Base-by-base conservation (phyloP, 1,284 basidiomycete genomes). In the Phenoliferia sp. region DNA sequence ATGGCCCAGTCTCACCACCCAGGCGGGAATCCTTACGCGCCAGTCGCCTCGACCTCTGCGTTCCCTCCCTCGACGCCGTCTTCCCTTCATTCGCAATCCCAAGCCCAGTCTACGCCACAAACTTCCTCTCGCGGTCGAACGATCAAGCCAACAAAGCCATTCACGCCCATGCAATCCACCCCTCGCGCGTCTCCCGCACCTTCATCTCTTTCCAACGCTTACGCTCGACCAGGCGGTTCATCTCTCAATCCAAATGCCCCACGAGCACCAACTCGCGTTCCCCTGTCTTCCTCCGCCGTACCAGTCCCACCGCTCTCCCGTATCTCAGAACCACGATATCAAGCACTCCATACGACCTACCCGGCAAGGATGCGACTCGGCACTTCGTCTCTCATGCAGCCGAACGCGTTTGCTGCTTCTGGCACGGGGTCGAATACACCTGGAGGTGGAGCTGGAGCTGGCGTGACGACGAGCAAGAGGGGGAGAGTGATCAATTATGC, bases 291-390 rank as follows among this genome's bases (percentile, higher is more conserved):
- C 33, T 52, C 19, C 2, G 39, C 57, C 7, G 52, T 44, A 2
- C 66, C 68, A 17, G 72, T 73, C 6, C 58, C 66, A 33, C 72
- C 72, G 39, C 19, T 73, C 31, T 67, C 72, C 3, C 61, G 64
- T 31, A 66, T 73, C 64, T 62, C 69, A 1, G 64, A 68, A 3
- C 35, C 57, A 17, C 63, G 64, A 6, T 66, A 68, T 35, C 95
- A 98, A 78, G 93, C 90, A 0, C 80, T 87, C 28, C 85, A 87
- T 70, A 89, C 91, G 1, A 90, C 92, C 1, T 98, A 96, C 79
- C 83, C 93, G 0, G 90, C 94, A 6, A 86, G 94, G n/a, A 82
- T 98, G 64, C 87, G 90, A n/a, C 94, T 94, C 0, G 95, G 95
- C 32, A 85, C 89, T 7, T 90, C 92, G 1, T 86, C 91, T 3